Percentiles rank a stretch among this genome's conserved stretches.
Evolutionary conservation across 2,329 filamentous ascomycete genomes (phyloP).

Genomic region (Fusarium sp.): DNA sequence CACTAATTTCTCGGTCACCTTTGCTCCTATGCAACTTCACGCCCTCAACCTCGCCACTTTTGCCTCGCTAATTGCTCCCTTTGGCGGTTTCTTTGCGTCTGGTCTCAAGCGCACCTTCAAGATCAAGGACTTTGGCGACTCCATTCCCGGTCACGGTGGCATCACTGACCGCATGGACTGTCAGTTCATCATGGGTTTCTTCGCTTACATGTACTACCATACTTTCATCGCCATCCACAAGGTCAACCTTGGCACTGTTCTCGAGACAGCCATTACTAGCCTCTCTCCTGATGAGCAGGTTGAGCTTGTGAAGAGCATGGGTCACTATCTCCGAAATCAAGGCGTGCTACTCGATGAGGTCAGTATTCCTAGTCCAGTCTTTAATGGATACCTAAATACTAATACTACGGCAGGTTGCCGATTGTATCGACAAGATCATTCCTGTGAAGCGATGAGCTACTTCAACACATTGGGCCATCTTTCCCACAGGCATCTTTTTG

Average conservation of each 20-base stretch:
- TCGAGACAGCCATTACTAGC: conserved; percentile 93
- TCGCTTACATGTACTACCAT: conserved; percentile 98
- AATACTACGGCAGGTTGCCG: conserved; percentile 37
- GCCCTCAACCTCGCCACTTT: conserved; percentile 91
- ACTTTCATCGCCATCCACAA: conserved; percentile 94
- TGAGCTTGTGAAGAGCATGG: conserved; percentile 77
- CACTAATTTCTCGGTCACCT: conserved; percentile 73
- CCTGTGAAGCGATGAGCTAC: conserved; percentile 38
- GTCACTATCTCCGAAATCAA: conserved; percentile 74
- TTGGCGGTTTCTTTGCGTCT: conserved; percentile 98
- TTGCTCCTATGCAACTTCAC: conserved; percentile 93
- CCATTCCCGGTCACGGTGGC: conserved; percentile 95
- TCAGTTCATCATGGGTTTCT: conserved; percentile 99
- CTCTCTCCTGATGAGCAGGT: conserved; percentile 89
- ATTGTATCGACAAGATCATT: conserved; percentile 44
- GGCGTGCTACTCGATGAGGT: conserved; percentile 56
- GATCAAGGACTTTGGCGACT: conserved; percentile 99
- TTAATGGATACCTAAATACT: background rate
- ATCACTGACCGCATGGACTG: conserved; percentile 99
- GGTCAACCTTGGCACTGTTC: conserved; percentile 84
- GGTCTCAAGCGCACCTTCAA: conserved; percentile 99
- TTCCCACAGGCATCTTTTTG: conserved; percentile 25
- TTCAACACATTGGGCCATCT: conserved; percentile 9
- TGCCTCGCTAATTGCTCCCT: conserved; percentile 95
- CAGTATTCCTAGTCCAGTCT: conserved; percentile 20